phyloP scores from a whole-genome alignment of 164 flowering plant genomes.

The Tetracentron sinense region DNA sequence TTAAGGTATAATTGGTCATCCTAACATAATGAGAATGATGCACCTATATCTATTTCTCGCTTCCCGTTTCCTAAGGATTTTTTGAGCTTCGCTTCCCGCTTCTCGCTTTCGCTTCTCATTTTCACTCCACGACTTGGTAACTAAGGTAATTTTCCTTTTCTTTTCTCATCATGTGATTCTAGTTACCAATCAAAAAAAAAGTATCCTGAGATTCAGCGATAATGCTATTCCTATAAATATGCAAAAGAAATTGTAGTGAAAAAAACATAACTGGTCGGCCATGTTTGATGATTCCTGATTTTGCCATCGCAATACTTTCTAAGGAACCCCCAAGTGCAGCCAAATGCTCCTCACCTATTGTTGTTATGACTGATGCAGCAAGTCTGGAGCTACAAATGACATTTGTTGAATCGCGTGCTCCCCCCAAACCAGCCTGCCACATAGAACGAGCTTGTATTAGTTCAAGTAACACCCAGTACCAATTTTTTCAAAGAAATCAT shows the following conservation, averaged over 20 bases:
- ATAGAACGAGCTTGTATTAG: slow-evolving; percentile 4
- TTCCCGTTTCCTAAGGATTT: too few relatives aligned
- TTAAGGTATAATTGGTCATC: too few relatives aligned
- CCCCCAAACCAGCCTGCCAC: slow-evolving; percentile 88
- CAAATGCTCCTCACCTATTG: slow-evolving; percentile 84
- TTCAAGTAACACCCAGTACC: neutral
- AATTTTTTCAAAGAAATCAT: neutral
- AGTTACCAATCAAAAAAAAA: too few relatives aligned
- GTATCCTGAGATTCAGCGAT: neutral
- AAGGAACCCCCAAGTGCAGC: slow-evolving; percentile 93
- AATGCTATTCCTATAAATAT: slow-evolving; percentile 4
- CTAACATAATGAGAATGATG: too few relatives aligned
- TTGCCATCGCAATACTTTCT: slow-evolving; percentile 88
- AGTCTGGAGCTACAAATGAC: slow-evolving; percentile 56
- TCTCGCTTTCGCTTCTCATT: too few relatives aligned
- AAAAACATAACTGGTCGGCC: slow-evolving; percentile 86
- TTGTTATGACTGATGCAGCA: slow-evolving; percentile 75
- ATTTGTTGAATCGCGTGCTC: slow-evolving; percentile 97
- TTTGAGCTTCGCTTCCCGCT: too few relatives aligned
- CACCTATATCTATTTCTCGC: too few relatives aligned
- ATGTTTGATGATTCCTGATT: slow-evolving; percentile 87
- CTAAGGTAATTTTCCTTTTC: too few relatives aligned
- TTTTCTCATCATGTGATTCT: too few relatives aligned
- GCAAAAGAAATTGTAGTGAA: slow-evolving; percentile 13
- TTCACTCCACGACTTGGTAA: too few relatives aligned